Evolutionary conservation across 2,329 filamentous ascomycete species (phyloP), one percentile per base, ranked within the genome.

Genomic region (Aspergillus chevalieri): DNA sequence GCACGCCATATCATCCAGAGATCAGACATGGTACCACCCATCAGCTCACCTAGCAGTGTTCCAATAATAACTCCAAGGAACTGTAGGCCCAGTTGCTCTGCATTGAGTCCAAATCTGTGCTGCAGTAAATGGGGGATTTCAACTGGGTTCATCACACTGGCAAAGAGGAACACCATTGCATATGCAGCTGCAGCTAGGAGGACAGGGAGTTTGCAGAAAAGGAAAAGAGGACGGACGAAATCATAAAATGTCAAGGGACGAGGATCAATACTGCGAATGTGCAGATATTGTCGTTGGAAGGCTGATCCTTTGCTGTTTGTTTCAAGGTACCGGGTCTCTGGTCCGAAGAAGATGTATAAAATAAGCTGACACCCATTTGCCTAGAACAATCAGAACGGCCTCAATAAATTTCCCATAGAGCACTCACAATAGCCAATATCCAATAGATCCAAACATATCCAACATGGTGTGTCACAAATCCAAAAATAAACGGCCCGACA

Each of bases 361-460:
- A 82, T 56, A 50, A 82, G 72, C 53, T 83, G 77, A 14, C 73
- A 71, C 28, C 67, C 77, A 53, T 82, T 82, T 50, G 73, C 74
- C 75, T 78, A 56, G 38, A 36, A 24, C 2, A 10, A 46, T 50
- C 43, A 49, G 42, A 61, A 39, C 21, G 3, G 21, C 6, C 4
- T 7, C 0, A 17, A 24, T 21, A n/a, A 26, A 26, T 24, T 9
- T 1, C 15, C 4, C 41, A 36, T 19, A 10, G 12, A 22, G 0
- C 1, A 55, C 68, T 64, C 52, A 78, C 75, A 38, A 82, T 82
- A 1, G 78, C 77, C 19, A 82, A 64, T 19, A 76, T 72, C 73
- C 75, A 82, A 61, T 78, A 83, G 24, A 82, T 80, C 79, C 80
- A 83, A 14, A 76, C 70, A 48, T 78, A 83, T 0, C 76, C 74